These are phyloP conservation scores for Dryas octopetala DNA, from an alignment of 306 rosid species.

Conservation along the genomic window DNA sequence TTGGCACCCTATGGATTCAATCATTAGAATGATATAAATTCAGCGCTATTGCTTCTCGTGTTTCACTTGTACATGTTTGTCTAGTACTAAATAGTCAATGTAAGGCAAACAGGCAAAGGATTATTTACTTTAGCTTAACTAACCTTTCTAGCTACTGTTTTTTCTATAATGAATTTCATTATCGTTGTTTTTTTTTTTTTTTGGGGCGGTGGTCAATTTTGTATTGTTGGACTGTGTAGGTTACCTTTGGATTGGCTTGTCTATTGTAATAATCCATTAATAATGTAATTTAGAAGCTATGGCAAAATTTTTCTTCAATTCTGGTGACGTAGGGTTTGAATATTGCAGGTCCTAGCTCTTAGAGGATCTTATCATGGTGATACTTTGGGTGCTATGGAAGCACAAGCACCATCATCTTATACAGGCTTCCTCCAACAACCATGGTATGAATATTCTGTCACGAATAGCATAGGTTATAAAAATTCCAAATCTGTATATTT, in stretches of 20 bases:
- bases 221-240: not conserved
- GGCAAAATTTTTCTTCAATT: not conserved
- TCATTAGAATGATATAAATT: not conserved
- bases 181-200: too few species aligned
- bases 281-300: not conserved
- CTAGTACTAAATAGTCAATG: not conserved
- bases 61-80: not conserved
- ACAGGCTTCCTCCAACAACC: slow-evolving; percentile 98
- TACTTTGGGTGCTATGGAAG: slow-evolving; percentile 99
- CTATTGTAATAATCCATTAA: not conserved
- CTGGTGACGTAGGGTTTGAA: slow-evolving; percentile 24
- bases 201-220: not conserved
- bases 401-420: slow-evolving; percentile 94
- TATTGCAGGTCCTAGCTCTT: slow-evolving; percentile 84
- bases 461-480: not conserved
- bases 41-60: not conserved
- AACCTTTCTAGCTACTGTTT: not conserved
- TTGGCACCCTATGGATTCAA: not conserved
- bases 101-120: not conserved
- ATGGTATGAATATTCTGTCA: slow-evolving; percentile 48
- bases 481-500: not conserved
- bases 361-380: slow-evolving; percentile 94
- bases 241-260: not conserved
- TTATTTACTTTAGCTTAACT: not conserved
- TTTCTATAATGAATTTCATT: not conserved